Conservation (phyloP, 2,329 filamentous ascomycete genomes). For the Coniochaeta hoffmannii region DNA sequence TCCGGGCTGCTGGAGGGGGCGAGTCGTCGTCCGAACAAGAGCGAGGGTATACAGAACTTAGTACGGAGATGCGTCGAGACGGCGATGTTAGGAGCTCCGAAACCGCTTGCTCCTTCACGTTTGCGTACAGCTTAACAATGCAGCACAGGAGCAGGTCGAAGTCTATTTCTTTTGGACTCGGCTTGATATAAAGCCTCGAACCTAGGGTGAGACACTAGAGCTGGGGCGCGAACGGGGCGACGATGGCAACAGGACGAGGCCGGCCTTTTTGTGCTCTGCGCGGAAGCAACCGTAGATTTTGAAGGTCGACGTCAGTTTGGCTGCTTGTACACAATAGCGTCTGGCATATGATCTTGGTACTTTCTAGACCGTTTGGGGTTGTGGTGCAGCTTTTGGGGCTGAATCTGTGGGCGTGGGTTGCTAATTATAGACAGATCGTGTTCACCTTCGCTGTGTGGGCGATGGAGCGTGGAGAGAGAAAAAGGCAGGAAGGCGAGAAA, state of each 20-base stretch:
- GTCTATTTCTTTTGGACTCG: background rate
- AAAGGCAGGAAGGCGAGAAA: background rate
- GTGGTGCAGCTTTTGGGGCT: conserved; percentile 4
- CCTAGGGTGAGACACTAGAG: background rate
- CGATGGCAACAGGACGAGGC: conserved; percentile 13
- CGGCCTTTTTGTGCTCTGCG: conserved; percentile 16
- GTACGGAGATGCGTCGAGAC: background rate
- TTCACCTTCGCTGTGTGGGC: conserved; percentile 4
- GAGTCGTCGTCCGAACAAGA: background rate
- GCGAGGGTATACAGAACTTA: background rate
- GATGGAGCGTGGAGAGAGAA: conserved; percentile 2
- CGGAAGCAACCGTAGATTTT: conserved; percentile 10
- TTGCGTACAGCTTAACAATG: background rate
- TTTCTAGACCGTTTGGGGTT: background rate
- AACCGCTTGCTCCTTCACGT: background rate
- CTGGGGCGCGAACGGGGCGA: conserved; percentile 4
- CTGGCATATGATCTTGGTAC: conserved; percentile 2
- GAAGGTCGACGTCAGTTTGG: conserved; percentile 15
- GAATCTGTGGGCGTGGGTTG: conserved; percentile 6
- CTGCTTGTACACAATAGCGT: conserved; percentile 8
- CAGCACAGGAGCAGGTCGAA: background rate
- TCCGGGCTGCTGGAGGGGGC: background rate
- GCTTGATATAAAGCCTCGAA: background rate
- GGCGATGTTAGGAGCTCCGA: background rate
- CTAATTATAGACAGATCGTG: conserved; percentile 8